Percentiles rank a stretch among this genome's conserved stretches.
Evolutionary conservation across 768 basidiomycete species (phyloP).

Genomic region (Pholiota molesta): DNA sequence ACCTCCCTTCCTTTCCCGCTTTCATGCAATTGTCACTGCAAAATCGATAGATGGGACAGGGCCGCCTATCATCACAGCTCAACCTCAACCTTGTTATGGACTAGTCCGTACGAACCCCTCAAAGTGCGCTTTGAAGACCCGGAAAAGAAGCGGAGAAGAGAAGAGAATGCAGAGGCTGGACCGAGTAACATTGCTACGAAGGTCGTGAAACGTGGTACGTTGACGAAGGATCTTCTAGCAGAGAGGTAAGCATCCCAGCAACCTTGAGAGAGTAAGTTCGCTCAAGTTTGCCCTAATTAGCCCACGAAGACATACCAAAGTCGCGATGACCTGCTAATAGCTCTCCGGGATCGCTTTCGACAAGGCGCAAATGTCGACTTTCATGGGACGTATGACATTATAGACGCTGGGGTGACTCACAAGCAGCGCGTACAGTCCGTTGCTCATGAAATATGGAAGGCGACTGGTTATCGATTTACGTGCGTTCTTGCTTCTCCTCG

Average conservation of each 20-base stretch:
- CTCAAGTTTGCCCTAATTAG: conserved; percentile 15
- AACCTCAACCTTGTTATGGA: conserved; percentile 14
- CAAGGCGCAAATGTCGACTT: conserved; percentile 41
- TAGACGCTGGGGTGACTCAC: conserved; percentile 34
- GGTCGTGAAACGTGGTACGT: conserved; percentile 23
- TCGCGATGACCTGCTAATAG: conserved; percentile 33
- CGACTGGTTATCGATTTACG: conserved; percentile 55
- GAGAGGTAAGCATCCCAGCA: conserved; percentile 23
- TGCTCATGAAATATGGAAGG: conserved; percentile 48
- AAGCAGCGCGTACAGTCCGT: conserved; percentile 45
- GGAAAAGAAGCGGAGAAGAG: conserved; percentile 22
- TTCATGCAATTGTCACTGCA: conserved; percentile 38
- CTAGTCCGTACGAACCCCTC: conserved; percentile 21
- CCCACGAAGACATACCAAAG: conserved; percentile 31
- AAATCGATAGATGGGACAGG: conserved; percentile 27
- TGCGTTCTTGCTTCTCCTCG: conserved; percentile 28
- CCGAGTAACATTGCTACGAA: conserved; percentile 23
- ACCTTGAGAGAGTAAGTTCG: conserved; percentile 7
- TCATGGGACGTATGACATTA: conserved; percentile 40
- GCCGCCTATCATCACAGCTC: conserved; percentile 23
- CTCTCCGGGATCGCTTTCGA: conserved; percentile 35
- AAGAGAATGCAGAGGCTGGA: conserved; percentile 18
- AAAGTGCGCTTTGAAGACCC: conserved; percentile 16
- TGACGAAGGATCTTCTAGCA: conserved; percentile 22
- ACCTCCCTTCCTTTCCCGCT: conserved; percentile 24